Percentiles rank a stretch among this genome's conserved stretches.
phyloP scores from a whole-genome alignment of 306 rosid species.

The Prunus kanzakura region DNA sequence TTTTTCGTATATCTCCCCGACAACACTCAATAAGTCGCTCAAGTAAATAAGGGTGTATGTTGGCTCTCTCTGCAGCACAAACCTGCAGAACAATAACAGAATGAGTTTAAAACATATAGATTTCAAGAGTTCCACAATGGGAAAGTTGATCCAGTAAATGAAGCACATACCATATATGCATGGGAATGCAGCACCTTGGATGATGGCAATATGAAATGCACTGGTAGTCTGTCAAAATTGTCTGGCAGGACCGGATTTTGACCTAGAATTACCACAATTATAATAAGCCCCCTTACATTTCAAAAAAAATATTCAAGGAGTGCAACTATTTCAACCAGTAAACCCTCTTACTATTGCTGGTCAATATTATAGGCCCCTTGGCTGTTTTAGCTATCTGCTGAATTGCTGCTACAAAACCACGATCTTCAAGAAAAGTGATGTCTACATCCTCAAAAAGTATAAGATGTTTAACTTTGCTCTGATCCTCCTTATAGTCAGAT shows the following conservation, averaged over 20 bases:
- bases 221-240: conserved; percentile 43
- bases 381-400: conserved; percentile 71
- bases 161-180: conserved; percentile 58
- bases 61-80: conserved; percentile 60
- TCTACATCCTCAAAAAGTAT: conserved; percentile 89
- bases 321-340: conserved; percentile 9
- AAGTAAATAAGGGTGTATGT: conserved; percentile 46
- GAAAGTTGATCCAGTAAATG: conserved; percentile 7
- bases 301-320: conserved; percentile 22
- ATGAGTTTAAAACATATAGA: conserved; percentile 12
- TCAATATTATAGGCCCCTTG: conserved; percentile 82
- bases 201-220: conserved; percentile 62
- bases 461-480: conserved; percentile 44
- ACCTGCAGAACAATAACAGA: conserved; percentile 50
- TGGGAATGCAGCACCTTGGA: conserved; percentile 61
- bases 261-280: conserved; percentile 50
- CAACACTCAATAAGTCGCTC: conserved; percentile 57
- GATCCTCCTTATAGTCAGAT: conserved; percentile 25
- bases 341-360: conserved; percentile 85
- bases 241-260: conserved; percentile 55
- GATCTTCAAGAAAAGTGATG: conserved; percentile 74
- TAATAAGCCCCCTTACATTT: background rate
- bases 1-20: conserved; percentile 74
- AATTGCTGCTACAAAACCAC: conserved; percentile 76
- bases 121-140: background rate